phyloP scores from a whole-genome alignment of 2,329 filamentous ascomycete species.

The Volutella citrinella region DNA sequence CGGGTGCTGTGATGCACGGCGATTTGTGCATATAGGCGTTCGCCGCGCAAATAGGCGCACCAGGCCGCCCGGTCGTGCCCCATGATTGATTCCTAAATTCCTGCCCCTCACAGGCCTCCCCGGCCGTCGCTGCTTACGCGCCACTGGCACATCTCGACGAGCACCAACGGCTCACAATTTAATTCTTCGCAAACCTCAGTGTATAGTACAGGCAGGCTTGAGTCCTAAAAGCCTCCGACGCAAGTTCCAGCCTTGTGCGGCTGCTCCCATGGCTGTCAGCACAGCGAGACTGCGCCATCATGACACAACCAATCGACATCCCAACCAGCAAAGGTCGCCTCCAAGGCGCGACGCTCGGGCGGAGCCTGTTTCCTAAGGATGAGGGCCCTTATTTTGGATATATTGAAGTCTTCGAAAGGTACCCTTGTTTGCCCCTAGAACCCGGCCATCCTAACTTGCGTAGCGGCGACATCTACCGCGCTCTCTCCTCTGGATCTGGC shows the following conservation, averaged over 20 bases:
- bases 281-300: no score
- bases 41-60: background rate
- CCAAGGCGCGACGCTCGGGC: constrained; percentile 2
- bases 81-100: constrained; percentile 16
- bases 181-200: no score
- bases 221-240: no score
- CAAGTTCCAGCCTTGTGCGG: no score
- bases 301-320: constrained; percentile 25
- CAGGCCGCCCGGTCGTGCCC: background rate
- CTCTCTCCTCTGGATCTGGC: constrained; percentile 26
- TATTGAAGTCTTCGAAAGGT: constrained; percentile 25
- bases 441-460: background rate
- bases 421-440: background rate
- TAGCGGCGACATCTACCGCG: constrained; percentile 23
- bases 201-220: no score
- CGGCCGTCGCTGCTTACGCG: no score
- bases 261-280: no score
- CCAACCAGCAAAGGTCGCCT: constrained; percentile 13
- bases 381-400: constrained; percentile 23
- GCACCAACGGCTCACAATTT: no score
- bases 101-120: constrained; percentile 5
- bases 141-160: no score
- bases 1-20: no score
- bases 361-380: constrained; percentile 15
- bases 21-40: no score